A percentile compares a stretch with the other conserved stretches of the same genome.
Evolutionary conservation across 495 filamentous ascomycete species (phyloP).

Genomic region (Annulohypoxylon maeteangense): DNA sequence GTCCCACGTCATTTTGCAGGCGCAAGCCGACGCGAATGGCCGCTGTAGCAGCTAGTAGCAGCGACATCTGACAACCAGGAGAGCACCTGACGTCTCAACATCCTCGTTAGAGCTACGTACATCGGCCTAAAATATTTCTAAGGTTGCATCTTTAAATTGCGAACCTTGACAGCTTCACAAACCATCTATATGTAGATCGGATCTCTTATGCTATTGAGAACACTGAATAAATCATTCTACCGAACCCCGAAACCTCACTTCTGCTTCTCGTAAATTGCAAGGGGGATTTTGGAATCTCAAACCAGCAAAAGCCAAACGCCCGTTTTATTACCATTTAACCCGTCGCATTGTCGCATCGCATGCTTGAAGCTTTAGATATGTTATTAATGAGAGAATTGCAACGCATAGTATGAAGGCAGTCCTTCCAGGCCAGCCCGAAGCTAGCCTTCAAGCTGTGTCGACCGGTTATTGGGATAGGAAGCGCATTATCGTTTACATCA

Average conservation of each 20-base stretch:
- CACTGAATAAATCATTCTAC: not conserved
- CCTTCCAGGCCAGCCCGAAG: conserved; percentile 89
- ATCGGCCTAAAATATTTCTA: conserved; percentile 1
- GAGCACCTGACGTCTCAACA: conserved; percentile 23
- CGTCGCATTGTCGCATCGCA: not conserved
- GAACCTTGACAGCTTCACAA: conserved; percentile 7
- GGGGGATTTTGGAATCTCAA: not conserved
- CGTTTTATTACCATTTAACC: not conserved
- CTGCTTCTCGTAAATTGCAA: conserved; percentile 1
- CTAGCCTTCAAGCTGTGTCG: conserved; percentile 88
- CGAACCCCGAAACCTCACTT: conserved; percentile 7
- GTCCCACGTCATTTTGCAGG: conserved; percentile 48
- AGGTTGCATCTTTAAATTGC: conserved; percentile 3
- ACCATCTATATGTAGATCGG: conserved; percentile 7
- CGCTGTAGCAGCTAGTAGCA: conserved; percentile 20
- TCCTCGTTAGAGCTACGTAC: conserved; percentile 13
- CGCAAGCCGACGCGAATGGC: conserved; percentile 36
- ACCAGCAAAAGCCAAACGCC: conserved; percentile 16
- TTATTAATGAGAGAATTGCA: conserved; percentile 31
- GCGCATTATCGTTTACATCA: conserved; percentile 91
- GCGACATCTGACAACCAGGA: conserved; percentile 28
- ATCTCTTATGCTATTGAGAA: not conserved
- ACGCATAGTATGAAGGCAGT: conserved; percentile 74
- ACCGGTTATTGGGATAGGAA: conserved; percentile 84
- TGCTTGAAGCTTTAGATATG: conserved; percentile 40